Percentiles rank a stretch among this genome's conserved stretches.
These are phyloP conservation scores for Rubia yunnanensis DNA, from an alignment of 257 asterid genomes.

Conservation along the genomic window DNA sequence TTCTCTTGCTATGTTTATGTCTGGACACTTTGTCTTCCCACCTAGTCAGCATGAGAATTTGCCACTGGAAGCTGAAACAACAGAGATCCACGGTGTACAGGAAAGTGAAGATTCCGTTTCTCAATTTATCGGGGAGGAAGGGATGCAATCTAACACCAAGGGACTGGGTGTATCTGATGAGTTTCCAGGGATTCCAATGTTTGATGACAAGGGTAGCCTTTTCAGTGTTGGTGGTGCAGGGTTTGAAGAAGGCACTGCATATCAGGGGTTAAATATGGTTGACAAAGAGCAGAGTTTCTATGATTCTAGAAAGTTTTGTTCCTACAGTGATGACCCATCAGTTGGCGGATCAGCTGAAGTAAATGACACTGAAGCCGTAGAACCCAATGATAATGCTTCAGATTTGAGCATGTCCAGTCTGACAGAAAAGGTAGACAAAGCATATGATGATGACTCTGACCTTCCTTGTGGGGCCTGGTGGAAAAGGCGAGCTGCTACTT, in stretches of 20 bases:
- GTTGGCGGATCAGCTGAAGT: conserved; percentile 21
- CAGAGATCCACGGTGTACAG: conserved; percentile 25
- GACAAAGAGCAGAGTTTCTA: conserved; percentile 41
- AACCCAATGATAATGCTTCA: conserved; percentile 21
- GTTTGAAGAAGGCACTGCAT: conserved; percentile 26
- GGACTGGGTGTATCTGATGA: conserved; percentile 32
- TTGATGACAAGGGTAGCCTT: conserved; percentile 27
- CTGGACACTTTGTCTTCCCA: conserved; percentile 72
- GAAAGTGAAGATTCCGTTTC: conserved; percentile 17
- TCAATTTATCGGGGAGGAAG: conserved; percentile 24
- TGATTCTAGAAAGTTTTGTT: conserved; percentile 30
- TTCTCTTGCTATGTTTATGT: conserved; percentile 58
- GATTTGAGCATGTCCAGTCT: conserved; percentile 26
- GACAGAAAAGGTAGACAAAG: conserved; percentile 28
- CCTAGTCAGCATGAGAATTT: conserved; percentile 49
- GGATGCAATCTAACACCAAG: conserved; percentile 26
- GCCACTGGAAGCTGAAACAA: conserved; percentile 25
- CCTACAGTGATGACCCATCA: conserved; percentile 29
- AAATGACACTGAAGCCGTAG: conserved; percentile 31
- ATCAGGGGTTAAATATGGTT: conserved; percentile 25
- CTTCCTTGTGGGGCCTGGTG: conserved; percentile 95
- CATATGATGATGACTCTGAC: conserved; percentile 35
- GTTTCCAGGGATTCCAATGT: conserved; percentile 26
- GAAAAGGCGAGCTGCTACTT: conserved; percentile 60
- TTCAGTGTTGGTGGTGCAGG: conserved; percentile 29